Base-by-base conservation (phyloP, 495 filamentous ascomycete species). In the Aspergillus biplanus region DNA sequence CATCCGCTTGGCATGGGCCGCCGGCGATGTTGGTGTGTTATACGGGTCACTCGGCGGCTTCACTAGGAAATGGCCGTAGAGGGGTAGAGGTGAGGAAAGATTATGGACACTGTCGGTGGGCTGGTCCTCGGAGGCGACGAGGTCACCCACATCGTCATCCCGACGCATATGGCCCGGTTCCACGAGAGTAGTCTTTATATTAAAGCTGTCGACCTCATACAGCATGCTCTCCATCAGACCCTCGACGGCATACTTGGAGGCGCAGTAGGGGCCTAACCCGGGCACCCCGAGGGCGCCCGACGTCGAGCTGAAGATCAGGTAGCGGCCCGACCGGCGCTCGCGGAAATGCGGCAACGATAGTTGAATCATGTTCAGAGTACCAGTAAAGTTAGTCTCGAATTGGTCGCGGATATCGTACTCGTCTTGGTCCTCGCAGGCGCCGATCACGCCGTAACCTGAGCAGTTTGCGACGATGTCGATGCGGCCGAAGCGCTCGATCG, bases 331-430 rank as follows among this genome's bases (percentile, higher is more conserved):
- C 6, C 83, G 79, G 50, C 87, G 83, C 61, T 87, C 83, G 27
- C 95, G 87, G 73, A 98, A 97, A 79, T 97, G 92, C 0, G 92
- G 91, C 34, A 97, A 74, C 21, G 88, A 91, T n/a, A 90, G 77
- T 73, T 97, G 92, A 62, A 97, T 89, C 68, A 99, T 98, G 72
- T 97, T 89, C 63, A 97, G 71, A 0, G 92, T 94, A 58, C 95
- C 95, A 75, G 93, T 92, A 78, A 97, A 96, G 73, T 99, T 99
- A 34, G 93, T 97, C 76, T 94, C 90, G 75, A 98, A 97, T 74
- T 98, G 94, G 71, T 94, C 95, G 63, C 92, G 89, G 64, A 99
- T 88, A 67, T 98, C 94, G 73, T 91, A 88, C 68, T 95, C 92
- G 76, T 96, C 92, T 76, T 98, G 95, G 78, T 97, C 95, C 77